Base-by-base conservation (phyloP, 2,329 filamentous ascomycete species). In the Endoconidiophora polonica region DNA sequence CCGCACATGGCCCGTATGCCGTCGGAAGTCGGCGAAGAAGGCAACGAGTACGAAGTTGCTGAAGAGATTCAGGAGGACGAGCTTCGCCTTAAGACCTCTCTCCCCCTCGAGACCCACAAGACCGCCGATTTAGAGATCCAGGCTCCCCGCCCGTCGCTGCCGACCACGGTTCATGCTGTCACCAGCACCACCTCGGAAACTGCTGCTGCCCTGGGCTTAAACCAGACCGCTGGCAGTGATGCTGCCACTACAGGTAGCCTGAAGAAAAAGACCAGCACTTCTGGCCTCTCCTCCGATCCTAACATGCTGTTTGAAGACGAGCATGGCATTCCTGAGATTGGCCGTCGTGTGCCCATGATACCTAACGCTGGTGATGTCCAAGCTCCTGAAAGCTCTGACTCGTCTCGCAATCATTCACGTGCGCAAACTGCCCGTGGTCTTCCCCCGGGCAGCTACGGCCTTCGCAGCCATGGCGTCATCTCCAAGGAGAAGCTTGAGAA, bases 291-390 rank as follows among this genome's bases (percentile, higher is more conserved):
- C 29, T 29, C 20, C n/a, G 47, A 77, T 78, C 56, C 69, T 74
- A 26, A 85, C 77, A 60, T 72, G 64, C 40, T 70, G 29, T 22
- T 44, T 37, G 82, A 82, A 16, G 83, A 90, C 43, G 84, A 91
- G 56, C 80, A 87, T 50, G 90, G 88, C 20, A 94, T 95, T 58
- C 88, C 88, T 2, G 85, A 93, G 61, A 91, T 95, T 57, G 90
- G 90, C 44, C 78, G 85, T 59, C 83, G 88, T 60, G 90, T 98
- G 38, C 91, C 91, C 46, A 91, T 98, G 85, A 83, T 91, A 61
- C 83, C 81, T 48, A 78, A 91, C 62, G 85, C 91, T 41, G 91
- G 91, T 54, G 90, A 96, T 62, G 91, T 96, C 7, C 91, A 98
- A 67, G 91, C 91, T 12, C 91, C 91, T 2, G 62, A 67, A 45